Percentiles rank a stretch among this genome's conserved stretches.
Conservation (phyloP, 2,329 filamentous ascomycete genomes). For the Hypoxylon sp. region DNA sequence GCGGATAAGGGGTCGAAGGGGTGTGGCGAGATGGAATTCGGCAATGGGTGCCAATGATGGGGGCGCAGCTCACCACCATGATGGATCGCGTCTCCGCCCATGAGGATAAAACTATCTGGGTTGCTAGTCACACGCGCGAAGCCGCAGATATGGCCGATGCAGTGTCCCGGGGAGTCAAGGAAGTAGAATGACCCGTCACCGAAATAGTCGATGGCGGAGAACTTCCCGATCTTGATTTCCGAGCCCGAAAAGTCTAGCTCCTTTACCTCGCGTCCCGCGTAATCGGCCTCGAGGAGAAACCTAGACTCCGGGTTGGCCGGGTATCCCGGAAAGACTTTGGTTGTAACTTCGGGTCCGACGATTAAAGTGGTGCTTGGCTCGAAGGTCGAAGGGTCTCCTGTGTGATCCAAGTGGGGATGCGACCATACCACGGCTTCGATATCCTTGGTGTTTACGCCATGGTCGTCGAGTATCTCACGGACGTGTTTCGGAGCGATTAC, state of each 20-base stretch:
- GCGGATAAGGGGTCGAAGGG: slow-evolving; percentile 54
- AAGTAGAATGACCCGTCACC: slow-evolving; percentile 51
- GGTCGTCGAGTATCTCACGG: slow-evolving; percentile 46
- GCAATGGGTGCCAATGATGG: slow-evolving; percentile 45
- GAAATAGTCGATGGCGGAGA: slow-evolving; percentile 49
- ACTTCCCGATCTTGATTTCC: slow-evolving; percentile 39
- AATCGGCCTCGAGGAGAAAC: slow-evolving; percentile 41
- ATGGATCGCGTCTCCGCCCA: slow-evolving; percentile 48
- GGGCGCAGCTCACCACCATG: slow-evolving; percentile 48
- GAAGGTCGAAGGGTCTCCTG: slow-evolving; percentile 45
- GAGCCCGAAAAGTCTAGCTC: slow-evolving; percentile 48
- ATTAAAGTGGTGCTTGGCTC: slow-evolving; percentile 44
- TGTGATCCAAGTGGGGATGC: slow-evolving; percentile 49
- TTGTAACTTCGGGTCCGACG: slow-evolving; percentile 43
- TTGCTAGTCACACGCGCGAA: slow-evolving; percentile 50
- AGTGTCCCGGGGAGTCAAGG: slow-evolving; percentile 50
- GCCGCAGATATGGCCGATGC: slow-evolving; percentile 48
- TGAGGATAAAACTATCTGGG: slow-evolving; percentile 52
- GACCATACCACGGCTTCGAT: slow-evolving; percentile 50
- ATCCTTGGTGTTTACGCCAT: slow-evolving; percentile 43
- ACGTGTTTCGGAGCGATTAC: slow-evolving; percentile 41
- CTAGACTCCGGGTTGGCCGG: slow-evolving; percentile 34
- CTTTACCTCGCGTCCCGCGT: slow-evolving; percentile 41
- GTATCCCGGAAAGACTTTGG: slow-evolving; percentile 44
- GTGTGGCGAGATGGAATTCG: slow-evolving; percentile 57